A percentile compares a stretch with the other conserved stretches of the same genome.
phyloP scores from a whole-genome alignment of 306 rosid genomes.

The Pterocarpus macrocarpus region DNA sequence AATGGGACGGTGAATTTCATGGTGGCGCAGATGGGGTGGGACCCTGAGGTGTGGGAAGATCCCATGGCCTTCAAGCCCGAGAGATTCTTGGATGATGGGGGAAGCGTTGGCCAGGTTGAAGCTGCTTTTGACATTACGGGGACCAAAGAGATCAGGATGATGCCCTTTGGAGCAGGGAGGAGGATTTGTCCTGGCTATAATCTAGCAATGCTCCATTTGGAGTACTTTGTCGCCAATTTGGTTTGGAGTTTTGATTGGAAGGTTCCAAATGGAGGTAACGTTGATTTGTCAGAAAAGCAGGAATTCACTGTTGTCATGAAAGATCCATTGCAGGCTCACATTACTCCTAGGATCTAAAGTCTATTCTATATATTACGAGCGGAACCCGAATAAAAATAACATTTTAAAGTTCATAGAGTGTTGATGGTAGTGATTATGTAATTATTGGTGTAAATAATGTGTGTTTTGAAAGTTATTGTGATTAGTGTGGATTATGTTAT shows the following conservation, averaged over 20 bases:
- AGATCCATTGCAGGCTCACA: constrained; percentile 44
- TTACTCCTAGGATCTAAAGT: constrained; percentile 45
- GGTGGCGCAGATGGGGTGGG: constrained; percentile 64
- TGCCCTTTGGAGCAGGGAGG: constrained; percentile 63
- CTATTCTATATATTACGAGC: not conserved
- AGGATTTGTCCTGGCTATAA: constrained; percentile 57
- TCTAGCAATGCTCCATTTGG: constrained; percentile 52
- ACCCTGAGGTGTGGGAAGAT: constrained; percentile 59
- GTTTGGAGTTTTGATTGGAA: constrained; percentile 57
- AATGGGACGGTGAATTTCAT: constrained; percentile 46
- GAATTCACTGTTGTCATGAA: constrained; percentile 56
- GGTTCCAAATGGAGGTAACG: constrained; percentile 19
- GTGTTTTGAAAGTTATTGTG: not conserved
- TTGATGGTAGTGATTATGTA: not conserved
- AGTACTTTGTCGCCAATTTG: constrained; percentile 59
- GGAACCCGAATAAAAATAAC: not conserved
- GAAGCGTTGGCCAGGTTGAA: not conserved
- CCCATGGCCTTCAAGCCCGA: constrained; percentile 55
- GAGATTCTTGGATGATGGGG: constrained; percentile 44
- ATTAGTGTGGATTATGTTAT: no score
- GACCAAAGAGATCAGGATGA: constrained; percentile 55
- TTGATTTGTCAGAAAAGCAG: constrained; percentile 52
- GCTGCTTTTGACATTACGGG: constrained; percentile 48
- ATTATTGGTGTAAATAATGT: not conserved
- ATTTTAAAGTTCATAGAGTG: not conserved